These are phyloP conservation scores for Limtongia smithiae DNA, from an alignment of 805 yeast species.

Conservation along the genomic window DNA sequence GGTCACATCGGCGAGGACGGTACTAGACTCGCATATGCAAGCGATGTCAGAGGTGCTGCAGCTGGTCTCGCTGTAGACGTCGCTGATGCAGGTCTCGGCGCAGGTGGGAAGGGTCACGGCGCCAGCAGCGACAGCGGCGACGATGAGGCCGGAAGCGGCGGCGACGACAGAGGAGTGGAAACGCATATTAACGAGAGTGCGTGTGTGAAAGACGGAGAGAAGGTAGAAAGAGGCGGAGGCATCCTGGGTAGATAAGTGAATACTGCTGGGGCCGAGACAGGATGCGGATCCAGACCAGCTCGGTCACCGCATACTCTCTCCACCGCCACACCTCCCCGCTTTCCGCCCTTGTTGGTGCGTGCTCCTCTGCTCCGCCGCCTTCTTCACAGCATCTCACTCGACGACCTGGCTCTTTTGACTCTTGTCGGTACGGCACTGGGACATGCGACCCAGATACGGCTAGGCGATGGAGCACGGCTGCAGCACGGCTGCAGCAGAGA, in stretches of 20 bases:
- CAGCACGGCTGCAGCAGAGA: too few relatives aligned
- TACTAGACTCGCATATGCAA: conserved; percentile 18
- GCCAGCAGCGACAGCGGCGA: conserved; percentile 15
- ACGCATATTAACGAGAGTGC: background rate
- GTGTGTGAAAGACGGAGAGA: background rate
- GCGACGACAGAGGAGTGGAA: background rate
- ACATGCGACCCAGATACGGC: too few relatives aligned
- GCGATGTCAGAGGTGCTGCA: conserved; percentile 17
- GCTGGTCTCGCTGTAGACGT: conserved; percentile 7
- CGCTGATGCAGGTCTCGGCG: conserved; percentile 18
- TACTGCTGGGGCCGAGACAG: too few relatives aligned
- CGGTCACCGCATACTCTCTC: too few relatives aligned
- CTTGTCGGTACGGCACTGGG: too few relatives aligned
- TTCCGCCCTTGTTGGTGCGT: too few relatives aligned
- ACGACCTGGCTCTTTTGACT: too few relatives aligned
- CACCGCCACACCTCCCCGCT: too few relatives aligned
- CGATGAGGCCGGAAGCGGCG: conserved; percentile 7
- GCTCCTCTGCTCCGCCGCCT: too few relatives aligned
- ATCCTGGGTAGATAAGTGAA: background rate
- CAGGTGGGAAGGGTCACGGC: conserved; percentile 16
- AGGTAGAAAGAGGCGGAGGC: background rate
- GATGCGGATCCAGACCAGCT: too few relatives aligned
- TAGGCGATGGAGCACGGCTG: too few relatives aligned
- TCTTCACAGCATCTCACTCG: too few relatives aligned
- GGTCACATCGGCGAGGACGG: conserved; percentile 14